Evolutionary conservation across 2,329 filamentous ascomycete genomes (phyloP).

Genomic region (Fusarium mexicanum): DNA sequence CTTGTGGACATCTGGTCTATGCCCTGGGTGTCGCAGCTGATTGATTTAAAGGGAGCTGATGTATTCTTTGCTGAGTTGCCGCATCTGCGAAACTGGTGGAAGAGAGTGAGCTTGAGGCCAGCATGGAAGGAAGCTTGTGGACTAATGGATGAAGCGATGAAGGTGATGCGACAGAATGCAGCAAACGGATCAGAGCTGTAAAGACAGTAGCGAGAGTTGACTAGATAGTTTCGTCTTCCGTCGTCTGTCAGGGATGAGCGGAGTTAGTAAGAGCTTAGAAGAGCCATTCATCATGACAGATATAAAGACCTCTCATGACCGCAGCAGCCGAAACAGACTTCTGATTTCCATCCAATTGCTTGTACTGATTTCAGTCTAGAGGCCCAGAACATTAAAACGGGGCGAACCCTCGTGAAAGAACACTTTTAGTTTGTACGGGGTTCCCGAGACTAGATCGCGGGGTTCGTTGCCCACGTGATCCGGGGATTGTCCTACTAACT

Average conservation of each 20-base stretch:
- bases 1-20: neutral
- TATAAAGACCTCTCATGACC: neutral
- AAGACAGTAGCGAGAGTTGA: accelerated
- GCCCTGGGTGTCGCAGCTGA: neutral
- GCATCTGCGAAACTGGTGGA: neutral
- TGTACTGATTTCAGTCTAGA: neutral
- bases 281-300: neutral
- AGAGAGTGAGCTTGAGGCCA: neutral
- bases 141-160: neutral
- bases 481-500: neutral
- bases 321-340: neutral
- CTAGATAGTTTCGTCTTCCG: neutral
- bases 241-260: neutral
- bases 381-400: neutral
- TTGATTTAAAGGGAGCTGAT: neutral
- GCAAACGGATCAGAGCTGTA: neutral
- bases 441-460: neutral
- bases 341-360: too few species aligned
- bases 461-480: neutral
- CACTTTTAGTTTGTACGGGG: neutral
- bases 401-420: accelerated
- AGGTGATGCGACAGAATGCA: neutral
- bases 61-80: neutral
- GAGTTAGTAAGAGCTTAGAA: too few species aligned
- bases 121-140: neutral